Base-by-base conservation (phyloP, 345 rosid species). In the Gynandropsis gynandra region DNA sequence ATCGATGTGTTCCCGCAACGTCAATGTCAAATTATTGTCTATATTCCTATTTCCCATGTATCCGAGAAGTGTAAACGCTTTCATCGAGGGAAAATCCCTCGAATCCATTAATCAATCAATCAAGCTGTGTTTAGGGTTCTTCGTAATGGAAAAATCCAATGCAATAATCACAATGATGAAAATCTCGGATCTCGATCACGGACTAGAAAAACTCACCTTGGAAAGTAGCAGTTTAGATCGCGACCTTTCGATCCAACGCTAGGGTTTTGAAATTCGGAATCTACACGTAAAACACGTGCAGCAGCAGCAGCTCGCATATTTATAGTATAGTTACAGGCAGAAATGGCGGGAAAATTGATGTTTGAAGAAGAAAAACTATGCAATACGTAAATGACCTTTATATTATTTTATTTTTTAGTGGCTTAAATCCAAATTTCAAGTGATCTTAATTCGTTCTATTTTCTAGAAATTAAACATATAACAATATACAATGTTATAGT, bases 111-210 rank as follows among this genome's bases (percentile, higher is more conserved):
- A 52, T n/a, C 27, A 42, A 41, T 44, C 56, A 42, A 52, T 13
- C 48, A 63, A 33, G n/a, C 11, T 63, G 58, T 50, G 46, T 45
- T 58, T 65, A 58, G 52, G 56, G 51, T 49, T 55, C 37, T 34
- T 56, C 48, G 19, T 47, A 19, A 39, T n/a, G 42, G 16, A 39
- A 24, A 48, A 63, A 19, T 32, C 61, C 47, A 47, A 4, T 35
- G 44, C 56, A n/a, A 47, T 2, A 54, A 47, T 33, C 55, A 40
- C 15, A 8, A 32, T 8, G 52, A 33, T 46, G 10, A 27, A 7
- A 2, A 54, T 14, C 8, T 11, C 39, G 38, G 44, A 18, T 17
- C 47, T n/a, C 16, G 38, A 44, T 57, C 53, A 57, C 37, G 61
- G 52, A 57, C 33, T 7, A 24, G 46, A 37, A 52, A 15, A 47